Base-by-base conservation (phyloP, 225 moss, liverwort and hornwort species). In the Physcomitrium patens region DNA sequence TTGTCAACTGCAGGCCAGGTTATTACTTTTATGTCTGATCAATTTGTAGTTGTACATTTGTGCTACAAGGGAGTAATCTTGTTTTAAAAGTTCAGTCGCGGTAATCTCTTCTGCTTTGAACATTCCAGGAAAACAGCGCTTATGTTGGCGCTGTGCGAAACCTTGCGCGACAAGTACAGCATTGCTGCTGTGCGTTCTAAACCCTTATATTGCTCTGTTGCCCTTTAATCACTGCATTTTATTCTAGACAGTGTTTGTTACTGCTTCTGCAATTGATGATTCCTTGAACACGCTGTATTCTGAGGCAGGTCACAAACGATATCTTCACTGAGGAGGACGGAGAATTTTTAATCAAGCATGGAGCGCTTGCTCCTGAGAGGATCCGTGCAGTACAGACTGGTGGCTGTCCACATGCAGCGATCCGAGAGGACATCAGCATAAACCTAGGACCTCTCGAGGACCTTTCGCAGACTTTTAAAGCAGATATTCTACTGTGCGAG, bases 251-350 rank as follows among this genome's bases (percentile, higher is more conserved):
- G 11, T 59, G 66, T 27, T 13, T 12, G 22, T 14, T 26, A 5
- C 23, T 56, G 3, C 63, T 69, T 17, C 14, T 59, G 56, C 12
- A 52, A 52, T 7, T 68, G 9, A 2, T 31, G 55, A n/a, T 69
- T 42, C 9, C 23, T 68, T 54, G 56, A 45, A 59, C 67, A 16
- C 46, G 3, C 23, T 64, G 63, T 13, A 52, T 4, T 67, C 3
- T 46, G 42, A 48, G 22, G 62, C 81, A 99, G 95, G 97, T 99
- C 20, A 99, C 95, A 1, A 99, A 99, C 61, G 95, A 99, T 65
- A 99, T 99, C 63, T 99, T 99, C 68, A 99, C 99, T 14, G 85
- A 93, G 81, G 99, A 99, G 76, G 99, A 99, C 83, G 99, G 91
- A 23, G 99, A 99, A 59, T 99, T 99, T 55, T 57, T 99, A 70